Evolutionary conservation across 176 grass and related monocot species (phyloP).

Genomic region (Aegilops tauschii): DNA sequence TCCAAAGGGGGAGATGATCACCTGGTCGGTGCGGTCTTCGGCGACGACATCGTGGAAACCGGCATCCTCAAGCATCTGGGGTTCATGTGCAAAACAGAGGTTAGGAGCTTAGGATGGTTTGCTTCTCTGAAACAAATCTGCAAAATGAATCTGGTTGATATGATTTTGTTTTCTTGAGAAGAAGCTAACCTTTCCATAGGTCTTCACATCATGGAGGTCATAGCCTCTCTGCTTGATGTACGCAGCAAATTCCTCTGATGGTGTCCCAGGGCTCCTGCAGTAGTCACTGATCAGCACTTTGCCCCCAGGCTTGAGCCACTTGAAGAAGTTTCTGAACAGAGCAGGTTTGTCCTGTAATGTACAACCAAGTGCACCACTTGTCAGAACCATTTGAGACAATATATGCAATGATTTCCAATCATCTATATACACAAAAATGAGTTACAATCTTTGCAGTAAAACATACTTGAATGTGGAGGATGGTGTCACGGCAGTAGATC

Average conservation of each 20-base stretch:
- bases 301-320: conserved; percentile 89
- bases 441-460: background rate
- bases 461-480: conserved; percentile 92
- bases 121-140: background rate
- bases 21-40: conserved; percentile 90
- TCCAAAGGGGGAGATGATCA: conserved; percentile 17
- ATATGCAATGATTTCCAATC: background rate
- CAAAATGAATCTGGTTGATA: background rate
- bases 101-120: conserved; percentile 1
- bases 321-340: conserved; percentile 84
- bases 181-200: conserved; percentile 77
- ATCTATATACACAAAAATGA: background rate
- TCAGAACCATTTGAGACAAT: conserved; percentile 13
- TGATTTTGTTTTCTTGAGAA: background rate
- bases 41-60: conserved; percentile 73
- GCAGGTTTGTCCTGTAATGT: conserved; percentile 80
- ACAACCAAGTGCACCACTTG: background rate
- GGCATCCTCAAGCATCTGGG: conserved; percentile 76
- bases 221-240: conserved; percentile 92
- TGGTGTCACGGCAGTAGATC: conserved; percentile 95
- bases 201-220: conserved; percentile 86
- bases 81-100: background rate
- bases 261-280: conserved; percentile 69
- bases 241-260: conserved; percentile 71
- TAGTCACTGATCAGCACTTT: conserved; percentile 94